A percentile compares a stretch with the other conserved stretches of the same genome.
phyloP scores from a whole-genome alignment of 768 basidiomycete genomes.

The Lentinula aciculospora region DNA sequence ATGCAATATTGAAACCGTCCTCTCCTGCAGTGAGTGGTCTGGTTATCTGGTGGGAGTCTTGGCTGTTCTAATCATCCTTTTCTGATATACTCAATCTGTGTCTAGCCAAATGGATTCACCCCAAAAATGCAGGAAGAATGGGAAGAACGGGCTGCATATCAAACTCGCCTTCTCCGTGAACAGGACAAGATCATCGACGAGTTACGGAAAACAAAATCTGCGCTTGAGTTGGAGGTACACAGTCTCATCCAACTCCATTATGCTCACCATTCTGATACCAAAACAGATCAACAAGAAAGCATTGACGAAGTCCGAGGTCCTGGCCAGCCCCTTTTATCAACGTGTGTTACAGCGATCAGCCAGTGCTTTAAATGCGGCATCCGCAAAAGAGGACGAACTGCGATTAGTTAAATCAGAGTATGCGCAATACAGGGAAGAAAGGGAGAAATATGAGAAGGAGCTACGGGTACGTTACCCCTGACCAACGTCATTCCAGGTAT shows the following conservation, averaged over 20 bases:
- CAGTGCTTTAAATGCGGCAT: neutral
- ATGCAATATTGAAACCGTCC: constrained; percentile 45
- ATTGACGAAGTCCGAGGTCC: neutral
- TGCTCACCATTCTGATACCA: neutral
- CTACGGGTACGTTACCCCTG: constrained; percentile 11
- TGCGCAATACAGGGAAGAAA: neutral
- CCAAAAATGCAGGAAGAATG: constrained; percentile 31
- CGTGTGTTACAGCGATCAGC: constrained; percentile 1
- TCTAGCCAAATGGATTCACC: constrained; percentile 34
- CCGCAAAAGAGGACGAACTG: constrained; percentile 30
- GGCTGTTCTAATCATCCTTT: constrained; percentile 33
- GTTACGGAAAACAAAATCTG: constrained; percentile 39
- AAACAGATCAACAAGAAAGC: neutral
- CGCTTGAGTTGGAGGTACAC: constrained; percentile 17
- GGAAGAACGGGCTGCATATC: constrained; percentile 34
- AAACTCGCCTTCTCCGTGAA: constrained; percentile 14
- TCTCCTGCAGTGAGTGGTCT: constrained; percentile 71
- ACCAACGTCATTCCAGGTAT: constrained; percentile 8
- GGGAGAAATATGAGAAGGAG: neutral
- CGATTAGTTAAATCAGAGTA: constrained; percentile 20
- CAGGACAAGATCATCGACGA: constrained; percentile 40
- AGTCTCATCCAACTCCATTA: neutral
- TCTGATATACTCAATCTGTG: constrained; percentile 31
- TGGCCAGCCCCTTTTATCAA: constrained; percentile 3
- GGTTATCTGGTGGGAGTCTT: constrained; percentile 62